Evolutionary conservation across 345 rosid genomes (phyloP).

Genomic region (Kandelia obovata): DNA sequence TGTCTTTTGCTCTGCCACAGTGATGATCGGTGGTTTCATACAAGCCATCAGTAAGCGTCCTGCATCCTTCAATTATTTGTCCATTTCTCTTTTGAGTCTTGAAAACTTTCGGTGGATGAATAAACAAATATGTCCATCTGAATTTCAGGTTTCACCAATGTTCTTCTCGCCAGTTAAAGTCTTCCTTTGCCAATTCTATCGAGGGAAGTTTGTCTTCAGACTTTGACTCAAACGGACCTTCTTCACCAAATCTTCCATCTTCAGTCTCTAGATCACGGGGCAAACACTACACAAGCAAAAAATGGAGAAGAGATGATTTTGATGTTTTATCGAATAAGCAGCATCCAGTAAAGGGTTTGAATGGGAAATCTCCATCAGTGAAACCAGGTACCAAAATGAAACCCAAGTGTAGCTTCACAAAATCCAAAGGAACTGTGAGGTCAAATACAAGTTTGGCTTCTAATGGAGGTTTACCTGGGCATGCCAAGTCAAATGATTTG

Average conservation of each 20-base stretch:
- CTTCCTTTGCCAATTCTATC: slow-evolving; percentile 33
- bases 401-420: slow-evolving; percentile 27
- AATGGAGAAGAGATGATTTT: slow-evolving; percentile 19
- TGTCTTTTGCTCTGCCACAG: slow-evolving; percentile 33
- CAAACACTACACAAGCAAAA: slow-evolving; percentile 39
- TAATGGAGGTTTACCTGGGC: slow-evolving; percentile 19
- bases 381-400: slow-evolving; percentile 26
- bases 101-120: not conserved
- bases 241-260: slow-evolving; percentile 43
- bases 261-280: slow-evolving; percentile 66
- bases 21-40: slow-evolving; percentile 49
- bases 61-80: not conserved
- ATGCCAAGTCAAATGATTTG: slow-evolving; percentile 12
- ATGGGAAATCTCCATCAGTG: slow-evolving; percentile 20
- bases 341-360: slow-evolving; percentile 30
- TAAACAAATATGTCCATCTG: slow-evolving; percentile 3
- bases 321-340: slow-evolving; percentile 21
- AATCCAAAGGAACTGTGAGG: slow-evolving; percentile 30
- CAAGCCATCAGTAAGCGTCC: slow-evolving; percentile 47
- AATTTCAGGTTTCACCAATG: slow-evolving; percentile 53
- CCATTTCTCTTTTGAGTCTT: not conserved
- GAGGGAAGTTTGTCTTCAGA: slow-evolving; percentile 22
- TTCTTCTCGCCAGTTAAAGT: slow-evolving; percentile 47
- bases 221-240: slow-evolving; percentile 20
- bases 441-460: slow-evolving; percentile 24